A percentile compares a stretch with the other conserved stretches of the same genome.
phyloP scores from a whole-genome alignment of 805 yeast species.

The Sugiyamaella lignohabitans region DNA sequence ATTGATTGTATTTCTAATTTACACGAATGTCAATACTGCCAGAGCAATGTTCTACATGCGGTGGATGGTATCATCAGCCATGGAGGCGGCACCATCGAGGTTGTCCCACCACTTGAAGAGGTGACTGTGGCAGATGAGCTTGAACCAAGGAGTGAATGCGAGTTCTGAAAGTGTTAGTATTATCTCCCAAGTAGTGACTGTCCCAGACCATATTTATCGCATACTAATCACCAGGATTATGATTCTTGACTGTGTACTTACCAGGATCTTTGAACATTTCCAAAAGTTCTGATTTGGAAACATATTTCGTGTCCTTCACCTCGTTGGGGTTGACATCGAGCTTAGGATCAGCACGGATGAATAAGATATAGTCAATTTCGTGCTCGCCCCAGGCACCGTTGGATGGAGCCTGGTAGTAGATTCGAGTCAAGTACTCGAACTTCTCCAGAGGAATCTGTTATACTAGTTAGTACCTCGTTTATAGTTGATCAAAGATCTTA shows the following conservation, averaged over 20 bases:
- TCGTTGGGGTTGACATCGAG: constrained; percentile 66
- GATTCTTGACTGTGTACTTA: too few relatives aligned
- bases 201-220: too few relatives aligned
- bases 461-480: constrained; percentile 3
- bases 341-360: constrained; percentile 52
- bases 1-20: too few relatives aligned
- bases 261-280: constrained; percentile 68
- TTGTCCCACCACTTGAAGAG: constrained; percentile 92
- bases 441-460: constrained; percentile 53
- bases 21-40: too few relatives aligned
- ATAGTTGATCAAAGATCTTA: constrained; percentile 13
- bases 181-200: too few relatives aligned
- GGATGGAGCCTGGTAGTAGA: constrained; percentile 82
- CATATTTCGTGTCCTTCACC: constrained; percentile 75
- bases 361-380: constrained; percentile 90
- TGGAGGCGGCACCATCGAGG: constrained; percentile 43
- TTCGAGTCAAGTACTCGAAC: constrained; percentile 83
- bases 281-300: constrained; percentile 57
- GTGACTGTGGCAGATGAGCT: constrained; percentile 85
- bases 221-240: too few relatives aligned
- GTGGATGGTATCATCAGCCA: background rate
- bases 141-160: constrained; percentile 96
- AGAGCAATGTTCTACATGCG: background rate
- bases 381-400: constrained; percentile 94
- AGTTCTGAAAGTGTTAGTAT: too few relatives aligned